Evolutionary conservation across 768 basidiomycete genomes (phyloP), one percentile per base, ranked within the genome.

Genomic region (Russula sp.): DNA sequence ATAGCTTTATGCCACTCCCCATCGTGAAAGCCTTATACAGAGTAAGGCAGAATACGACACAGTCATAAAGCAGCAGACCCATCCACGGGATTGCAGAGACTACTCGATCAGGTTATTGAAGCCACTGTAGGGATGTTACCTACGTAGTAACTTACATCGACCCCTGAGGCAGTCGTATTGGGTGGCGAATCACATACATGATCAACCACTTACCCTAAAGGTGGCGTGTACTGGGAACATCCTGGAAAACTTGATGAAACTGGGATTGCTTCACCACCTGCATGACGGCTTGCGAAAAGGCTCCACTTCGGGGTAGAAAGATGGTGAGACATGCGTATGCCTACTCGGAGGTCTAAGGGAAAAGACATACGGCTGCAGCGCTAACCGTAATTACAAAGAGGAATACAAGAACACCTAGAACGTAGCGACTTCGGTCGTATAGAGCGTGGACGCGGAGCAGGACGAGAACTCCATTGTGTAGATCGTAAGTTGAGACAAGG

Each of bases 61-160:
- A 49, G 47, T 61, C 60, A 5, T 35, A 56, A 25, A 55, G 20
- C 32, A 61, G 60, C 14, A 61, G 20, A 32, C 60, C 60, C 5
- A n/a, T 32, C 60, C 60, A 61, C 11, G 60, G 34, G 3, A 56
- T 41, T 5, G 60, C 53, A 13, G 60, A 9, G 5, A 4, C 54
- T 9, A 16, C 13, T 9, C 8, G 13, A 22, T 11, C 7, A 41
- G 4, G 2, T 14, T 2, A 1, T 18, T 42, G 13, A 3, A 6
- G 7, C 25, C 25, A 6, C 14, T 5, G 18, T 42, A 11, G 25
- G 25, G 25, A 29, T 29, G 25, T 29, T 29, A 29, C 25, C 25
- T 29, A 6, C 41, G 6, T 7, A 29, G 20, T 5, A 29, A 55
- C 55, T 25, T 51, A 61, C 60, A 38, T 38, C 35, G 39, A 38